Conservation (phyloP, 768 basidiomycete species). For the Mycena galopus region DNA sequence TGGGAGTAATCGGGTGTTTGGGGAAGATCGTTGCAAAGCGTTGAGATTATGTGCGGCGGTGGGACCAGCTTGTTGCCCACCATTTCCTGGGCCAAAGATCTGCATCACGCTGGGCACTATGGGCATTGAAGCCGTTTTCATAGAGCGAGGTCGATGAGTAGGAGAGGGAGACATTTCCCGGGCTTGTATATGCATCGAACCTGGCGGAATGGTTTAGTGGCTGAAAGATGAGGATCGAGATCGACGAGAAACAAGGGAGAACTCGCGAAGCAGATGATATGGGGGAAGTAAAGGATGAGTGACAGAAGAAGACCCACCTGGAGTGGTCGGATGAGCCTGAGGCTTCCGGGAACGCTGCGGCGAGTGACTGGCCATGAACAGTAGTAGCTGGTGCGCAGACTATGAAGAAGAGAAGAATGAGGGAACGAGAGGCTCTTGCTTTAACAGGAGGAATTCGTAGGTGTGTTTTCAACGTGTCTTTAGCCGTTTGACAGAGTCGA, state of each 20-base stretch:
- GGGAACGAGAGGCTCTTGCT: constrained; percentile 26
- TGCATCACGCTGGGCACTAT: constrained; percentile 70
- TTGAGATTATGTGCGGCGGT: constrained; percentile 32
- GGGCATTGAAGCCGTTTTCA: constrained; percentile 74
- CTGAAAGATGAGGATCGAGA: constrained; percentile 39
- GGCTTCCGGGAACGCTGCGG: constrained; percentile 70
- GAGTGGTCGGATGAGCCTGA: constrained; percentile 60
- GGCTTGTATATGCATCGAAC: constrained; percentile 55
- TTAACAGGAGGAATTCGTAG: constrained; percentile 24
- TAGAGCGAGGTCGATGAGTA: constrained; percentile 63
- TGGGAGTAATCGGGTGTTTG: constrained; percentile 41
- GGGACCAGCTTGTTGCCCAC: constrained; percentile 51
- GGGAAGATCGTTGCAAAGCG: constrained; percentile 32
- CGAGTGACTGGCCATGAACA: constrained; percentile 69
- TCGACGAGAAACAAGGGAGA: constrained; percentile 35
- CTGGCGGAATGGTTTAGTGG: constrained; percentile 45
- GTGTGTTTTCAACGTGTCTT: constrained; percentile 34
- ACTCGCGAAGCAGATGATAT: constrained; percentile 32
- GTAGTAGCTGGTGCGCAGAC: constrained; percentile 39
- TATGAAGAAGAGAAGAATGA: constrained; percentile 29
- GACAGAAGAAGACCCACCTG: constrained; percentile 56
- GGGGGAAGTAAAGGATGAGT: constrained; percentile 39
- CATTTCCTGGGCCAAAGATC: constrained; percentile 57
- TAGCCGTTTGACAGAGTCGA: constrained; percentile 27
- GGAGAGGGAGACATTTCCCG: constrained; percentile 67